Percentiles rank a stretch among this genome's conserved stretches.
These are phyloP conservation scores for Talaromyces trachyspermus DNA, from an alignment of 495 filamentous ascomycete genomes.

Conservation along the genomic window DNA sequence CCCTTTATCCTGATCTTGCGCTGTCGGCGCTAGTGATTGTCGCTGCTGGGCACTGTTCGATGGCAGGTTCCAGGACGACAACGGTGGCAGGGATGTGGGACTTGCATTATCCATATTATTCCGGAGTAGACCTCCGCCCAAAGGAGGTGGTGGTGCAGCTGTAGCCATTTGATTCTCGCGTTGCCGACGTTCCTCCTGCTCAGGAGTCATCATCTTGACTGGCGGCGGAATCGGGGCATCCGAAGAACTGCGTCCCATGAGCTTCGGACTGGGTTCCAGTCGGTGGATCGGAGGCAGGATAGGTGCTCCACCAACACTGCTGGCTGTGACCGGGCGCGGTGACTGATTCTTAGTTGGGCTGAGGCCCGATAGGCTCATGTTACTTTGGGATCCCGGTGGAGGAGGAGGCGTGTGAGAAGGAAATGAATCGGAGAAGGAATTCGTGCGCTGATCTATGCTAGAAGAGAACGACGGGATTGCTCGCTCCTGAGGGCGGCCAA, in stretches of 20 bases:
- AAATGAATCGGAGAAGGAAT: slow-evolving; percentile 33
- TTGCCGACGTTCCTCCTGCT: slow-evolving; percentile 39
- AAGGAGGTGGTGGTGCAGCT: too few species aligned
- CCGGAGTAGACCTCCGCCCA: too few species aligned
- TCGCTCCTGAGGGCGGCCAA: slow-evolving; percentile 23
- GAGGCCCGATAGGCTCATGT: slow-evolving; percentile 53
- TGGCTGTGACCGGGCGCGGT: slow-evolving; percentile 41
- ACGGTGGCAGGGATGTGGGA: neutral
- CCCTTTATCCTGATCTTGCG: neutral
- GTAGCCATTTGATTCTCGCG: slow-evolving; percentile 26
- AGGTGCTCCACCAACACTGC: slow-evolving; percentile 36
- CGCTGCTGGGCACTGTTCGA: neutral
- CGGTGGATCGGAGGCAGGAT: slow-evolving; percentile 43
- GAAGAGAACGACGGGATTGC: slow-evolving; percentile 28
- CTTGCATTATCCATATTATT: too few species aligned
- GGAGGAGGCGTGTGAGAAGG: slow-evolving; percentile 26
- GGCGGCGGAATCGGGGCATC: slow-evolving; percentile 41
- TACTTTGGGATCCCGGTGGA: slow-evolving; percentile 34
- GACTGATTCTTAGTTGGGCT: slow-evolving; percentile 74
- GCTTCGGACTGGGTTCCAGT: slow-evolving; percentile 42
- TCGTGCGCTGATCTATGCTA: slow-evolving; percentile 18
- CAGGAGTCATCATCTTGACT: slow-evolving; percentile 41
- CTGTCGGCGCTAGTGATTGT: neutral
- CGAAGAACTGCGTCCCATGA: slow-evolving; percentile 42
- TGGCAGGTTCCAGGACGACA: neutral